A percentile compares a stretch with the other conserved stretches of the same genome.
Conservation (phyloP, 768 basidiomycete genomes). For the Leccinum rimulosum region DNA sequence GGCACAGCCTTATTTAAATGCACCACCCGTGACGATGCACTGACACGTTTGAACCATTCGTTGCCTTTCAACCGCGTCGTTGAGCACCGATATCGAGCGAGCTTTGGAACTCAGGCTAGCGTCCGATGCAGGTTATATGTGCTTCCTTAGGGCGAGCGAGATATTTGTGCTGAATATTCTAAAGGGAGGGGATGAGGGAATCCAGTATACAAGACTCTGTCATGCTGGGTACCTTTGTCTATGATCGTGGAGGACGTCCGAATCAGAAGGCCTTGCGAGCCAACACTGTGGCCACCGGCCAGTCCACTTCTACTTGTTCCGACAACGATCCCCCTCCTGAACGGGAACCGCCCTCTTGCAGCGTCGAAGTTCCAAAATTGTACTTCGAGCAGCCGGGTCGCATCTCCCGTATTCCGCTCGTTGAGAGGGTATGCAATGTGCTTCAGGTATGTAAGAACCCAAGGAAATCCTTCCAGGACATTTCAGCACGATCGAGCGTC, state of each 20-base stretch:
- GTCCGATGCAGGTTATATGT: neutral
- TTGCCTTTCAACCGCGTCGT: constrained; percentile 8
- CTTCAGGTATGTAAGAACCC: constrained; percentile 75
- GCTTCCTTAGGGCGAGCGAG: neutral
- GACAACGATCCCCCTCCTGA: constrained; percentile 9
- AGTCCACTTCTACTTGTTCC: constrained; percentile 38
- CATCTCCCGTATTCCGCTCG: constrained; percentile 59
- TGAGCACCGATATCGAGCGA: neutral
- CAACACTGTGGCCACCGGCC: constrained; percentile 35
- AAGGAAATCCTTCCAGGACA: constrained; percentile 66
- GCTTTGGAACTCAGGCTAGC: too few species aligned
- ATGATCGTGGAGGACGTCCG: neutral
- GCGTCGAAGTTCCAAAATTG: constrained; percentile 52
- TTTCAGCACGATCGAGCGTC: constrained; percentile 46
- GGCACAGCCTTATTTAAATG: constrained; percentile 1
- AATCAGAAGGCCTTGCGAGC: constrained; percentile 10
- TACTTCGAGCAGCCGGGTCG: constrained; percentile 54
- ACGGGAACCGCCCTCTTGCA: constrained; percentile 41
- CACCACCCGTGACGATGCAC: too few species aligned
- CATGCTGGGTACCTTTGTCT: neutral
- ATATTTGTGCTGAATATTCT: neutral
- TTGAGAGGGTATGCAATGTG: constrained; percentile 61
- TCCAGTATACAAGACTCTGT: neutral
- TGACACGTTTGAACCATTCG: neutral
- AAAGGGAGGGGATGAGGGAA: neutral